Percentiles rank a stretch among this genome's conserved stretches.
Conservation (phyloP, 2,329 filamentous ascomycete species). For the Calonectria hawksworthii region DNA sequence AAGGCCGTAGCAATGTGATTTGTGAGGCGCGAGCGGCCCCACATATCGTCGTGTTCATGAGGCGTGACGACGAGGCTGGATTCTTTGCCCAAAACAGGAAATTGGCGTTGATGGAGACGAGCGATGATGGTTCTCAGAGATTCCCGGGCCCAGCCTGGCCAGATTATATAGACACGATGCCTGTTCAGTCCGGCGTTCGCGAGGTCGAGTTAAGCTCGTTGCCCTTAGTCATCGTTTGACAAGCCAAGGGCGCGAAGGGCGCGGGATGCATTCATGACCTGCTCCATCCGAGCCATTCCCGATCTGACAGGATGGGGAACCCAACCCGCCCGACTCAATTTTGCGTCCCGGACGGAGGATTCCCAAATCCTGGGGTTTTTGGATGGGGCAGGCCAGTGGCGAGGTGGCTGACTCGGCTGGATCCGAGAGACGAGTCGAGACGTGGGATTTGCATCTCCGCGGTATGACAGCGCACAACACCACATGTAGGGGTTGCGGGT, state of each 20-base stretch:
- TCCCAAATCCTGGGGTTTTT: not conserved
- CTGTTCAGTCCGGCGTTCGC: not conserved
- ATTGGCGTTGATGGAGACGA: too few species aligned
- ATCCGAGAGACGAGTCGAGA: not conserved
- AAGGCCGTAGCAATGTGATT: not conserved
- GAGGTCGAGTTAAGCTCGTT: constrained; percentile 17
- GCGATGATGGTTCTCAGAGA: too few species aligned
- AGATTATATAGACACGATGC: not conserved
- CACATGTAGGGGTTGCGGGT: not conserved
- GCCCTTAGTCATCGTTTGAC: constrained; percentile 16
- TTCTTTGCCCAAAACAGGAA: not conserved
- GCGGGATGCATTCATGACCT: not conserved
- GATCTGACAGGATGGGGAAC: not conserved
- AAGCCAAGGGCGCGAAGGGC: not conserved
- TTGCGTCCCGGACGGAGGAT: not conserved
- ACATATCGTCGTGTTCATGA: not conserved
- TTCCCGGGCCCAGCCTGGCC: too few species aligned
- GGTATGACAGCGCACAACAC: not conserved
- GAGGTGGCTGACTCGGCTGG: not conserved
- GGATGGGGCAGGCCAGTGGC: not conserved
- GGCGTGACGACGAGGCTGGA: not conserved
- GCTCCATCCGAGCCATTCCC: constrained; percentile 11
- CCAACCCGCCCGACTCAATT: not conserved
- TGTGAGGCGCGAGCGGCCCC: not conserved
- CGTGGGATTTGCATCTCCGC: not conserved